Conservation (phyloP, 139 green algal species). For the Micromonas commoda region DNA sequence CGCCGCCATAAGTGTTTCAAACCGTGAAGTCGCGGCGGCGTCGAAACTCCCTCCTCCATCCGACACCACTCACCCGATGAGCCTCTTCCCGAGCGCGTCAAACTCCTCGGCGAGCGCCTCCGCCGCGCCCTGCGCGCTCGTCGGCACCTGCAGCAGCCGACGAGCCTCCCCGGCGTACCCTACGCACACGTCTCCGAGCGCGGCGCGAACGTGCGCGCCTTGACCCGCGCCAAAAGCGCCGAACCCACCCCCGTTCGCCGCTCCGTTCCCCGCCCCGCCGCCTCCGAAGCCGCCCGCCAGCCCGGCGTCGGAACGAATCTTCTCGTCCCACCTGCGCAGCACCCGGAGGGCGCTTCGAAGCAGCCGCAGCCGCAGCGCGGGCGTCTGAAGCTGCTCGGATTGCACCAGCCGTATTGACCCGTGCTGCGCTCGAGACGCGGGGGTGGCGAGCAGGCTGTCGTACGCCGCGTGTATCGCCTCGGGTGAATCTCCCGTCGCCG, state of each 20-base stretch:
- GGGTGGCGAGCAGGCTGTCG: conserved; percentile 6
- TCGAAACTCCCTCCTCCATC: not conserved
- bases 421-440: not conserved
- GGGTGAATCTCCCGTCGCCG: not conserved
- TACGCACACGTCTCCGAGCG: conserved; percentile 15
- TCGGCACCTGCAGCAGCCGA: not conserved
- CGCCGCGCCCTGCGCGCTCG: not conserved
- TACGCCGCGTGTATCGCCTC: conserved; percentile 15
- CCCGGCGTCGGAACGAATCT: not conserved
- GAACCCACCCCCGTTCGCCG: not conserved
- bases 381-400: not conserved
- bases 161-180: conserved; percentile 2
- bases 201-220: not conserved
- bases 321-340: conserved; percentile 10
- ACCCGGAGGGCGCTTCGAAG: not conserved
- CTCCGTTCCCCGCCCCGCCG: not conserved
- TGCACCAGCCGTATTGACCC: not conserved
- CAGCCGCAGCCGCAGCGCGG: conserved; percentile 3
- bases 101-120: conserved; percentile 10
- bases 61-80: not conserved
- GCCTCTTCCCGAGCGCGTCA: not conserved
- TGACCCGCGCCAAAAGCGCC: not conserved
- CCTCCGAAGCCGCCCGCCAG: not conserved
- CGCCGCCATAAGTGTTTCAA: too few species aligned
- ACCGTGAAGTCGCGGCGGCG: not conserved